Conservation (phyloP, 768 basidiomycete genomes). For the Suillus subluteus region DNA sequence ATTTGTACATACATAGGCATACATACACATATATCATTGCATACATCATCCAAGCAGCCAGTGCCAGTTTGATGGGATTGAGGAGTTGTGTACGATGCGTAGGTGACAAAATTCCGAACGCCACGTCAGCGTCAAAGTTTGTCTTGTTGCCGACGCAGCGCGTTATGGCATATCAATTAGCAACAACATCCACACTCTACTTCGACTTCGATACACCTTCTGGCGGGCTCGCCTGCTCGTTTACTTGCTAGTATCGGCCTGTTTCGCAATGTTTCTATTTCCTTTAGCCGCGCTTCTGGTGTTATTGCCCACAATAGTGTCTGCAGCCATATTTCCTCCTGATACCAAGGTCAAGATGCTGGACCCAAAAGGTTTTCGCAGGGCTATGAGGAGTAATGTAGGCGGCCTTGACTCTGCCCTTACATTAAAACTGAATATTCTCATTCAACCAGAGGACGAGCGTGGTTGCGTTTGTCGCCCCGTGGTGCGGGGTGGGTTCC, state of each 20-base stretch:
- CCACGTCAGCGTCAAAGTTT: neutral
- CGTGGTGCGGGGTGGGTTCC: conserved; percentile 82
- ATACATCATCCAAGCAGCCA: neutral
- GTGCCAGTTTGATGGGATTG: too few species aligned
- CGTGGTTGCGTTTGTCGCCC: conserved; percentile 91
- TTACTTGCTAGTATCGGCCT: neutral
- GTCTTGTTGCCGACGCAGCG: neutral
- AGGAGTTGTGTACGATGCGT: too few species aligned
- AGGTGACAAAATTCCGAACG: neutral
- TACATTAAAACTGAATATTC: conserved; percentile 2
- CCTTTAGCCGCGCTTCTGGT: conserved; percentile 22
- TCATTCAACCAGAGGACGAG: conserved; percentile 57
- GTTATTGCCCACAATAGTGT: conserved; percentile 40
- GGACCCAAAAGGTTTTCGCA: conserved; percentile 69
- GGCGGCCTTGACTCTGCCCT: conserved; percentile 29
- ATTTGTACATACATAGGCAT: neutral
- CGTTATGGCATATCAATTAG: conserved; percentile 2
- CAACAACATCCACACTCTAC: neutral
- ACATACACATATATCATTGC: too few species aligned
- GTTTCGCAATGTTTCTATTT: conserved; percentile 26
- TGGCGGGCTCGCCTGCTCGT: neutral
- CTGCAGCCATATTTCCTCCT: conserved; percentile 49
- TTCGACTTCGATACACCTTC: neutral
- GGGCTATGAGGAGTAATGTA: conserved; percentile 77
- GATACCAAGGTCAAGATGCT: conserved; percentile 73